Base-by-base conservation (phyloP, 495 filamentous ascomycete species). In the Daldinia childiae region DNA sequence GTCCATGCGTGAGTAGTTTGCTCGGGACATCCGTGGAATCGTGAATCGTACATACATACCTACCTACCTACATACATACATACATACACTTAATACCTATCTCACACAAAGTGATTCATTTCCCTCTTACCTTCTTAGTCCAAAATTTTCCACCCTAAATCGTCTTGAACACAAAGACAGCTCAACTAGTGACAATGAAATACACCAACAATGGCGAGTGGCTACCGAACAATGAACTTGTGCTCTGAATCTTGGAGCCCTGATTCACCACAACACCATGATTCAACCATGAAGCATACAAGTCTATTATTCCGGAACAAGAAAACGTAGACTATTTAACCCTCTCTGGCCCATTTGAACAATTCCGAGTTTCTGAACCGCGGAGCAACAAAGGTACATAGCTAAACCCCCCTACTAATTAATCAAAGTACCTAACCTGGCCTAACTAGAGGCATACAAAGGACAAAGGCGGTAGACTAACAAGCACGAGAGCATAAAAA, bases 101-200 rank as follows among this genome's bases (percentile, higher is more conserved):
- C 43, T 48, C 19, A 48, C 43, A 24, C 17, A 41, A 24, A 12
- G 19, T 48, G 43, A 48, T 48, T 24, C 43, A 48, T 21, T 48
- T 14, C 19, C 19, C 8, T 24, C 19, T 9, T 48, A 24, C 41
- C 7, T 5, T 48, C 19, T 21, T 48, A 24, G 17, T 24, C 9
- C 19, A 41, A 41, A 41, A 41, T 5, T 41, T 24, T n/a, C 19
- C n/a, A 24, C 19, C 3, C 43, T 48, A 24, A 24, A 48, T 45
- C 41, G 17, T 45, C 41, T 21, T 24, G 43, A 21, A 48, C 17
- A 48, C 43, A 48, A 48, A 48, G 43, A 48, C 43, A 48, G 4
- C 43, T 12, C 43, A 48, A 48, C 43, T 21, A 48, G 43, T 48
- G 43, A 48, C 43, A 48, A 48, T 48, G 43, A 48, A 48, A 48